These are phyloP conservation scores for Pythium sukuiense DNA, from an alignment of 352 stramenopile species.

Conservation along the genomic window DNA sequence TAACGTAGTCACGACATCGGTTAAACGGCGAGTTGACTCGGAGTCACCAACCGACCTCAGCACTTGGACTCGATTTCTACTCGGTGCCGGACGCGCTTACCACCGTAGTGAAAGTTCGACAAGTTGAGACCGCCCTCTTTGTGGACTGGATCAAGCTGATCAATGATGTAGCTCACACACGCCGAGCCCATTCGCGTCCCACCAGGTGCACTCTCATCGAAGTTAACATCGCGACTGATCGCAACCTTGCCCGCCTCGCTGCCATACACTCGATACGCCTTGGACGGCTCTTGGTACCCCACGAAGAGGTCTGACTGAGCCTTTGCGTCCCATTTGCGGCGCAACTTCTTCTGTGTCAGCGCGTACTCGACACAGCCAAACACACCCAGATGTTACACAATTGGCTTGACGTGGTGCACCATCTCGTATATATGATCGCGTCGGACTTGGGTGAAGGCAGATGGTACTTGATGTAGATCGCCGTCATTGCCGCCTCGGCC, in stretches of 20 bases:
- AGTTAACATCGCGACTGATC: background rate
- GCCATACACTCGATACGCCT: constrained; percentile 1
- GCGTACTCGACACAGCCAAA: background rate
- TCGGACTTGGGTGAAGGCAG: background rate
- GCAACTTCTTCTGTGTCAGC: background rate
- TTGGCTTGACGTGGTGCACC: background rate
- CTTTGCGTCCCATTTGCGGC: background rate
- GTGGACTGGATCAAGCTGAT: background rate
- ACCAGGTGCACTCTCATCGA: background rate
- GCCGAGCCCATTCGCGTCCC: background rate
- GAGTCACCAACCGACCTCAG: background rate
- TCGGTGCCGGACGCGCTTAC: background rate
- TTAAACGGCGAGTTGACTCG: constrained; percentile 1
- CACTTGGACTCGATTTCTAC: background rate
- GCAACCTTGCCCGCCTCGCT: constrained; percentile 1
- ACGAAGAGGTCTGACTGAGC: background rate
- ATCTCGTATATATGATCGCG: background rate
- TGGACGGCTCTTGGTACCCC: background rate
- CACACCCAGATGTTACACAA: background rate
- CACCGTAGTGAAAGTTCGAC: background rate
- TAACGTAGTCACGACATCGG: too few species aligned
- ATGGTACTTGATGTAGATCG: background rate
- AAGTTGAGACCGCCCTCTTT: constrained; percentile 3
- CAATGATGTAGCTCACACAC: background rate
- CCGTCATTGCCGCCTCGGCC: background rate